Base-by-base conservation (phyloP, 257 asterid species). In the Prunella vulgaris region DNA sequence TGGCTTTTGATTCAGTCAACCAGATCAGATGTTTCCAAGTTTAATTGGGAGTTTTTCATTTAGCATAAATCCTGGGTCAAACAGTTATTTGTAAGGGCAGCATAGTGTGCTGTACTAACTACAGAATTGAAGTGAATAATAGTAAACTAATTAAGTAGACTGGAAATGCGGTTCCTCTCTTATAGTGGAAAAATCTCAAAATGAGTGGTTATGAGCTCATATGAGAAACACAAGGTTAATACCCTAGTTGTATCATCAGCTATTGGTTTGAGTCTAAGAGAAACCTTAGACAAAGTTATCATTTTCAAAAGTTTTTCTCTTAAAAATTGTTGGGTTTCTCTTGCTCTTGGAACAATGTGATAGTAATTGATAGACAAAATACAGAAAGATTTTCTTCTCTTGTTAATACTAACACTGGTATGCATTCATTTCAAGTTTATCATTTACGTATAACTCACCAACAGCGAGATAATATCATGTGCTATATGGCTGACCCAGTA, bases 401-500 rank as follows among this genome's bases (percentile, higher is more conserved):
- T 42, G 17, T 42, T 0, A 3, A 42, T 13, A 13, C 7, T 4
- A 42, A 42, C 48, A 40, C 15, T 10, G 12, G 5, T 40, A 40
- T 12, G 48, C 14, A 40, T 40, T 40, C 14, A 10, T 21, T 54
- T 28, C 14, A 9, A 21, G 17, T 44, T 58, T 60, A 21, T 49
- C 42, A 18, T 59, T 10, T 40, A 64, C 42, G 14, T 72, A 27
- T 60, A 66, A 25, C 28, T 37, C 64, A n/a, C 53, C 27, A 64
- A 64, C 51, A 17, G 21, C 14, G 17, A 42, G 53, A 74, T 30
- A 30, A 33, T 25, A 48, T 37, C 13, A 14, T 33, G 48, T 33
- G 14, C 60, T 30, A 18, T 51, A 52, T 59, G 69, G 21, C 52
- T 67, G 32, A 21, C 77, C 30, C 59, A 57, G 24, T 33, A 52